Conservation (phyloP, 805 yeast genomes). For the Groenewaldozyma tartarivorans region DNA sequence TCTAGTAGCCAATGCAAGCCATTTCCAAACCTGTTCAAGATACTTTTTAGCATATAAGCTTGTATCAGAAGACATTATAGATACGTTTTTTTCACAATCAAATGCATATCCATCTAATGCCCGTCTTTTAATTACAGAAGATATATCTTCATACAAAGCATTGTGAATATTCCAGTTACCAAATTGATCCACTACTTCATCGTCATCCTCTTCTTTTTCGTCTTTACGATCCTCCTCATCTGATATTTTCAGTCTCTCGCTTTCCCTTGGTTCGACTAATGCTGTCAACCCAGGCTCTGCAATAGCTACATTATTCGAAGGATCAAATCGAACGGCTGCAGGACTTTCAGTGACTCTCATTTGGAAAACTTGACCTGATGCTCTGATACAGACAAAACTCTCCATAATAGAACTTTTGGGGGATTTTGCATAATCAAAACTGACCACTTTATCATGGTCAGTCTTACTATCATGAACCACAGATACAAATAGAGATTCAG, state of each 20-base stretch:
- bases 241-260: slow-evolving; percentile 2
- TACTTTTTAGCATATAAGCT: slow-evolving; percentile 46
- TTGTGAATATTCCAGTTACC: slow-evolving; percentile 21
- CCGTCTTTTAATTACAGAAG: slow-evolving; percentile 59
- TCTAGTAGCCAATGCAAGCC: slow-evolving; percentile 69
- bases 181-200: slow-evolving; percentile 3
- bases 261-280: slow-evolving; percentile 6
- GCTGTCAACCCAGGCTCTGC: slow-evolving; percentile 16
- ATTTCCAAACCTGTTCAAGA: slow-evolving; percentile 77
- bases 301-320: slow-evolving; percentile 32
- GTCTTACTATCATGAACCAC: slow-evolving; percentile 67
- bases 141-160: slow-evolving; percentile 61
- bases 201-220: slow-evolving; percentile 15
- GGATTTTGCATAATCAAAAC: slow-evolving; percentile 70
- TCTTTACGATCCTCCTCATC: slow-evolving; percentile 12
- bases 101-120: slow-evolving; percentile 67
- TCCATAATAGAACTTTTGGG: slow-evolving; percentile 33
- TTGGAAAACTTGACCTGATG: slow-evolving; percentile 77
- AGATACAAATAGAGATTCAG: slow-evolving; percentile 62
- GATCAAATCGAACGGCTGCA: slow-evolving; percentile 52
- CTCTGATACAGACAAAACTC: slow-evolving; percentile 76
- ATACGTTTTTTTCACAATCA: slow-evolving; percentile 55
- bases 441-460: slow-evolving; percentile 69
- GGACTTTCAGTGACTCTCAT: slow-evolving; percentile 67
- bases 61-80: slow-evolving; percentile 27